phyloP scores from a whole-genome alignment of 306 rosid species.

The Leucaena leucocephala region DNA sequence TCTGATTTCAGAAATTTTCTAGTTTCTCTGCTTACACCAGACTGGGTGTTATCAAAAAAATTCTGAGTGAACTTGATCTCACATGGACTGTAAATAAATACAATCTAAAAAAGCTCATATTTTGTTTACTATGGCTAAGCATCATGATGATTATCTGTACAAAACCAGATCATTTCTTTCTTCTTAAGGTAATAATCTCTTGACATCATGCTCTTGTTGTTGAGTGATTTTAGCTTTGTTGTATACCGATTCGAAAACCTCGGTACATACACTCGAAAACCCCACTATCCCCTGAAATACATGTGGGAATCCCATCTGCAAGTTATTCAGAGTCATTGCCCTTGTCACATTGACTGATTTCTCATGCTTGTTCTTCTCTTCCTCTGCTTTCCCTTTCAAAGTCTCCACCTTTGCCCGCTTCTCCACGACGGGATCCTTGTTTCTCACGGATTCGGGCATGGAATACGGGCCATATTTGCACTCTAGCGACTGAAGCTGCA shows the following conservation, averaged over 20 bases:
- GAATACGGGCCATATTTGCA: constrained; percentile 73
- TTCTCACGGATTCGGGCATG: constrained; percentile 48
- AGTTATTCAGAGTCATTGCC: constrained; percentile 85
- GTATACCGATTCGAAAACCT: constrained; percentile 77
- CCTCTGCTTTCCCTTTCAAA: constrained; percentile 73
- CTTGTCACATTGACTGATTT: constrained; percentile 75
- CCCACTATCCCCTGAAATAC: constrained; percentile 95
- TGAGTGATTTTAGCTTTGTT: constrained; percentile 67
- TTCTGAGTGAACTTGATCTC: constrained; percentile 24
- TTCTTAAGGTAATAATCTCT: constrained; percentile 10
- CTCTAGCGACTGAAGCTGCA: constrained; percentile 73
- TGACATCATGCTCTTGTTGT: constrained; percentile 53
- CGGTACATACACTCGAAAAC: constrained; percentile 89
- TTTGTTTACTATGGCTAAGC: constrained; percentile 13
- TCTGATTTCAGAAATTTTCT: neutral
- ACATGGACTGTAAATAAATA: constrained; percentile 15
- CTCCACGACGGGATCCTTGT: constrained; percentile 63
- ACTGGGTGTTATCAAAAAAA: neutral
- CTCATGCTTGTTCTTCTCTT: constrained; percentile 82
- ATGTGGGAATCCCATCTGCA: constrained; percentile 96
- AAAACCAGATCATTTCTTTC: constrained; percentile 14
- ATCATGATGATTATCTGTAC: constrained; percentile 36
- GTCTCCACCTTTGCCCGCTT: constrained; percentile 75
- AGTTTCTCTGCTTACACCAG: constrained; percentile 6
- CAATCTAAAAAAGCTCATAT: constrained; percentile 21